Conservation (phyloP, 2,329 filamentous ascomycete genomes). For the Colletotrichum sp. region DNA sequence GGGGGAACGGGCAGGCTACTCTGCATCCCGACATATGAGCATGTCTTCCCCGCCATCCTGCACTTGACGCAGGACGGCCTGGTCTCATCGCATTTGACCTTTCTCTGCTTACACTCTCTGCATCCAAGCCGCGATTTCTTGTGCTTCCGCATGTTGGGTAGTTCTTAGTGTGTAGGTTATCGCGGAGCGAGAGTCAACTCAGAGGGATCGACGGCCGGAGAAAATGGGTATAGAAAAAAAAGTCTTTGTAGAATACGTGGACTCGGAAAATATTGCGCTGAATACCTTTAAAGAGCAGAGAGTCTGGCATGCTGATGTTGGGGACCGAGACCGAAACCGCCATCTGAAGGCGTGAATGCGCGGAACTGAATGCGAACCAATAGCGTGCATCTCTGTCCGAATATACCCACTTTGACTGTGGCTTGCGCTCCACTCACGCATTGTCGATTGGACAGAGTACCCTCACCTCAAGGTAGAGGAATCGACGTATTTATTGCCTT, state of each 20-base stretch:
- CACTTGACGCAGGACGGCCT: conserved; percentile 45
- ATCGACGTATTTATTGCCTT: too few species aligned
- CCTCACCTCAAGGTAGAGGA: background rate
- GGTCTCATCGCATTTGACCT: conserved; percentile 48
- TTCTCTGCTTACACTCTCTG: conserved; percentile 42
- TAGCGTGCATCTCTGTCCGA: background rate
- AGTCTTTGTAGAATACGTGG: background rate
- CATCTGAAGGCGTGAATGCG: background rate
- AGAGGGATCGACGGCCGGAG: background rate
- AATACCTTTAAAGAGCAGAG: background rate
- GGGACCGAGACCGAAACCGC: background rate
- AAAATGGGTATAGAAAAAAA: background rate
- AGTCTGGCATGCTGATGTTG: background rate
- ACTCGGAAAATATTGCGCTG: background rate
- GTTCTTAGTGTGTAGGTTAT: background rate
- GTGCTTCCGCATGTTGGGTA: conserved; percentile 25
- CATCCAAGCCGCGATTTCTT: conserved; percentile 46
- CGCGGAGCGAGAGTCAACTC: background rate
- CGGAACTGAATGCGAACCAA: background rate
- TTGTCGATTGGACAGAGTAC: too few species aligned
- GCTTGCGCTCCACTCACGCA: too few species aligned
- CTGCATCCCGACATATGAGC: conserved; percentile 30
- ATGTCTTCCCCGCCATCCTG: conserved; percentile 37
- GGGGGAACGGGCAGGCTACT: background rate
- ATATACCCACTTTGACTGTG: background rate